Evolutionary conservation across 2,329 filamentous ascomycete genomes (phyloP).

Genomic region (Claviceps pazoutovae): DNA sequence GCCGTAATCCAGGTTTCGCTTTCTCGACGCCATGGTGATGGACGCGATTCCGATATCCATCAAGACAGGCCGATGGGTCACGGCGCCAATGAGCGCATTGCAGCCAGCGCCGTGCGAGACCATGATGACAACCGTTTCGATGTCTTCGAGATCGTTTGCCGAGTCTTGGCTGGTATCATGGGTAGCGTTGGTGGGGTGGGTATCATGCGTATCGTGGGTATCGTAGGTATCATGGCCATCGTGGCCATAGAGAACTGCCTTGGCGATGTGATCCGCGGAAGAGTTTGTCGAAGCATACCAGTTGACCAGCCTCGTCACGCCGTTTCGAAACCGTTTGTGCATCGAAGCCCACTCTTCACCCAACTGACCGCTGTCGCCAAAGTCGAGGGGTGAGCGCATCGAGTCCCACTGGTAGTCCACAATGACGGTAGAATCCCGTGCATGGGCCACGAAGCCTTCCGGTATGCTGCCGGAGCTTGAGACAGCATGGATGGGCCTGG

Average conservation of each 20-base stretch:
- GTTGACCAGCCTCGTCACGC: conserved; percentile 62
- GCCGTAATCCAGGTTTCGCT: conserved; percentile 28
- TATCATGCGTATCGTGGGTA: no score
- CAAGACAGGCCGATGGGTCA: conserved; percentile 82
- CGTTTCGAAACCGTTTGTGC: conserved; percentile 78
- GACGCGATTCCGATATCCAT: conserved; percentile 84
- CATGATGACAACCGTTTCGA: conserved; percentile 68
- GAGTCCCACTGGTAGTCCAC: conserved; percentile 98
- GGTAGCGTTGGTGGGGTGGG: no score
- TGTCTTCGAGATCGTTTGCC: conserved; percentile 39
- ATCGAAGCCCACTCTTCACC: conserved; percentile 94
- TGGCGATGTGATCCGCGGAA: conserved; percentile 37
- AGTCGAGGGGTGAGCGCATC: conserved; percentile 60
- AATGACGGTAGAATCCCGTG: conserved; percentile 68
- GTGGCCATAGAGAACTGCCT: conserved; percentile 10
- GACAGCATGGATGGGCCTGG: conserved; percentile 70
- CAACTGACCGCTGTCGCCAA: conserved; percentile 77
- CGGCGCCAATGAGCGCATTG: conserved; percentile 83
- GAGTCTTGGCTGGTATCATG: conserved; percentile 10
- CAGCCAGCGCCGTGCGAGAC: conserved; percentile 93
- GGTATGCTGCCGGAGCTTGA: conserved; percentile 72
- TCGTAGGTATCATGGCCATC: conserved; percentile 12
- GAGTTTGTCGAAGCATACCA: conserved; percentile 58
- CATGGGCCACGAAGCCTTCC: conserved; percentile 76
- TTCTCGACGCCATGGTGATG: conserved; percentile 71